Percentiles rank a stretch among this genome's conserved stretches.
phyloP scores from a whole-genome alignment of 2,329 filamentous ascomycete species.

The Raffaelea ambrosiae region DNA sequence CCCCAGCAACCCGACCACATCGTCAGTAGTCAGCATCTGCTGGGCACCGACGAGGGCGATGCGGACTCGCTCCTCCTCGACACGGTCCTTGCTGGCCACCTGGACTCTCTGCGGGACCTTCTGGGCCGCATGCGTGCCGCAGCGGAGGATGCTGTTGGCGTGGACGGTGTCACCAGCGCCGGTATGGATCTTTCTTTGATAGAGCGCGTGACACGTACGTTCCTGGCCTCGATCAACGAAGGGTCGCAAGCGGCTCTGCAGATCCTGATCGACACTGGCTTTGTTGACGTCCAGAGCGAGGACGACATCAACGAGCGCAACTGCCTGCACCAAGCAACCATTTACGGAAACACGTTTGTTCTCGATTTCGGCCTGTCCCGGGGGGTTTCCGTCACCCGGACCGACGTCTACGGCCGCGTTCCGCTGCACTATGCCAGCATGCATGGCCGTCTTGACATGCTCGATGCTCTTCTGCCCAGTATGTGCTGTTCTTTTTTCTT shows the following conservation, averaged over 20 bases:
- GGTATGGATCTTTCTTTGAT: conserved; percentile 45
- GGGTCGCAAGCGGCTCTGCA: conserved; percentile 69
- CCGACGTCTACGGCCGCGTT: conserved; percentile 89
- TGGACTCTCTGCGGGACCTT: conserved; percentile 70
- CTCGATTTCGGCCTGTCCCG: conserved; percentile 66
- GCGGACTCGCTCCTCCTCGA: conserved; percentile 83
- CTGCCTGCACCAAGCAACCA: conserved; percentile 91
- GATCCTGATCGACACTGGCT: conserved; percentile 66
- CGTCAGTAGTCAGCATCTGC: conserved; percentile 55
- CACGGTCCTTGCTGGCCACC: conserved; percentile 74
- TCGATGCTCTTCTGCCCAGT: conserved; percentile 63
- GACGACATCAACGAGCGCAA: conserved; percentile 98
- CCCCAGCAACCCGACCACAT: conserved; percentile 42
- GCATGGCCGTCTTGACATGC: conserved; percentile 80
- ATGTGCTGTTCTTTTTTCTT: conserved; percentile 19
- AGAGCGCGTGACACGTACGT: conserved; percentile 81
- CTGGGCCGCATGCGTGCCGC: conserved; percentile 59
- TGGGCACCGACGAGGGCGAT: conserved; percentile 79
- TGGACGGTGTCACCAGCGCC: conserved; percentile 14
- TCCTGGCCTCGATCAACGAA: conserved; percentile 81
- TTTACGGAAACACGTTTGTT: conserved; percentile 78
- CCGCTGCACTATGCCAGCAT: conserved; percentile 95
- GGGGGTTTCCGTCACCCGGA: conserved; percentile 67
- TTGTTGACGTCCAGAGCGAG: conserved; percentile 86
- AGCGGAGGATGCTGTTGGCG: conserved; percentile 42